A percentile compares a stretch with the other conserved stretches of the same genome.
Evolutionary conservation across 129 eudicot species (phyloP).

Genomic region (Smallanthus sonchifolius): DNA sequence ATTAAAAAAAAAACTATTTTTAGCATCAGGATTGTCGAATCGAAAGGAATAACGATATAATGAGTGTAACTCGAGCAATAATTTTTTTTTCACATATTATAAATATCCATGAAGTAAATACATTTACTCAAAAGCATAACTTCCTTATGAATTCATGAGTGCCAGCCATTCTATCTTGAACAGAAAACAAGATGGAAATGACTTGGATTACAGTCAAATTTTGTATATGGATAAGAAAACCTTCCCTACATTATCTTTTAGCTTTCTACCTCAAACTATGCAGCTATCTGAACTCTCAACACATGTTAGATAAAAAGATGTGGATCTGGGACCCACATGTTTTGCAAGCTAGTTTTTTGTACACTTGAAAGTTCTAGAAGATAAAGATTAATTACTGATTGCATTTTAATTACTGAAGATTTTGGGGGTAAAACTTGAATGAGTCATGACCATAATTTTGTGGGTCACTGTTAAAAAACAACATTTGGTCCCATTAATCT

Average conservation of each 20-base stretch:
- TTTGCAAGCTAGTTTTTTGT: slow-evolving; percentile 1
- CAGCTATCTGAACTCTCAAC: not conserved
- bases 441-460: not conserved
- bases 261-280: slow-evolving; percentile 5
- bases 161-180: slow-evolving; percentile 28
- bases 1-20: not conserved
- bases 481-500: slow-evolving; percentile 10
- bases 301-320: slow-evolving; percentile 14
- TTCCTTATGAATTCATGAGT: slow-evolving; percentile 19
- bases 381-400: not conserved
- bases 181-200: slow-evolving; percentile 28
- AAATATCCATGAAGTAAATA: not conserved
- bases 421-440: not conserved
- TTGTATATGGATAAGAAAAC: slow-evolving; percentile 22
- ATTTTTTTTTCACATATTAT: not conserved
- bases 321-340: slow-evolving; percentile 7
- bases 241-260: slow-evolving; percentile 28
- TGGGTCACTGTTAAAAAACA: not conserved
- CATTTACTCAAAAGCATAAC: slow-evolving; percentile 9
- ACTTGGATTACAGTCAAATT: slow-evolving; percentile 30
- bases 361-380: not conserved
- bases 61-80: not conserved
- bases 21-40: not conserved
- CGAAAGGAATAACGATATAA: not conserved
- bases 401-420: not conserved